Evolutionary conservation across 306 rosid species (phyloP), one percentile per base, ranked within the genome.

Genomic region (Trifolium dubium): DNA sequence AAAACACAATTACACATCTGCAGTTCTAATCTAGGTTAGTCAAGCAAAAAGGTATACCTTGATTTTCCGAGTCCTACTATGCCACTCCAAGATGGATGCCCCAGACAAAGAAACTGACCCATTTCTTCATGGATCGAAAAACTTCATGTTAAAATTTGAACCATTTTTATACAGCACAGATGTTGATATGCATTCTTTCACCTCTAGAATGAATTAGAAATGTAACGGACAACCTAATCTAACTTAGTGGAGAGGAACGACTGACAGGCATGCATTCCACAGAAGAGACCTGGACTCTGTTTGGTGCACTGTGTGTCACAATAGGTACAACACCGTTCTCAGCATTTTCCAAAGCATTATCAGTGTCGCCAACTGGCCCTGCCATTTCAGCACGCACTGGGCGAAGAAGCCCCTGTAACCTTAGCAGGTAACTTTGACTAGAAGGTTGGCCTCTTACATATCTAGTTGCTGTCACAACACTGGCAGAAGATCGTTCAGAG

Each of bases 371-470:
- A 34, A 81, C 86, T 3, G 83, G 76, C 41, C 84, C 87, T 8
- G 77, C 86, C 63, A 85, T 87, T 84, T 83, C 98, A 3, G 89
- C 59, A 41, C 69, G 88, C 68, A 88, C 92, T 1, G 91, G 96
- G 30, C 87, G 85, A 61, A 92, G 95, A 72, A 87, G 83, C 54
- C 96, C 96, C 54, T 92, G 96, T 80, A 92, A 83, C 81, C 98
- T 88, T 79, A 94, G 83, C 77, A 87, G 51, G 71, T 92, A 86
- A 78, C 96, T 94, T 79, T 94, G 97, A 84, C 96, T 90, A 32
- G 87, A 78, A 69, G 99, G 93, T 75, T 90, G 92, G 62, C 85
- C 86, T 79, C 92, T 83, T 73, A 87, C 83, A 31, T 95, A 92
- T 54, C 89, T 86, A 72, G 83, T 88, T 67, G 97, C 65, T 15